Conservation (phyloP, 2,329 filamentous ascomycete species). For the Ceratocystis huliohia region DNA sequence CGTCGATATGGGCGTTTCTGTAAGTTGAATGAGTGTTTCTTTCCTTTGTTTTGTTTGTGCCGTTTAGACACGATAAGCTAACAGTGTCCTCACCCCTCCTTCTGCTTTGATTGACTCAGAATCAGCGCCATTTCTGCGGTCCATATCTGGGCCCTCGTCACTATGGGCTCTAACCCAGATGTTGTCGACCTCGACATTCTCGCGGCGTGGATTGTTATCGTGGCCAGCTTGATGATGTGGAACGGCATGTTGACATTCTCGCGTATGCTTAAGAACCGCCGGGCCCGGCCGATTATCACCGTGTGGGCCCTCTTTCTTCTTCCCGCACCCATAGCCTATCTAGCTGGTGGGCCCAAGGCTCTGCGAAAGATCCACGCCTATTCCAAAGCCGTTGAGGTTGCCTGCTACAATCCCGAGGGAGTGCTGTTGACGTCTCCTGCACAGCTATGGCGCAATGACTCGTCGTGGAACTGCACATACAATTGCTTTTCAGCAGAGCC, state of each 20-base stretch:
- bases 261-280: slow-evolving; percentile 18
- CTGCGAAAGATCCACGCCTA: slow-evolving; percentile 19
- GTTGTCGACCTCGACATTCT: slow-evolving; percentile 19
- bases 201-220: slow-evolving; percentile 18
- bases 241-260: slow-evolving; percentile 20
- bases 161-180: slow-evolving; percentile 15
- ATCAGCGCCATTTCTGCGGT: slow-evolving; percentile 14
- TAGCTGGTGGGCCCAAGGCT: slow-evolving; percentile 18
- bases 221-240: slow-evolving; percentile 17
- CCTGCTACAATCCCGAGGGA: slow-evolving; percentile 16
- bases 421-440: slow-evolving; percentile 15
- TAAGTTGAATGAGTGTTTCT: slow-evolving; percentile 4
- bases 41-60: too few species aligned
- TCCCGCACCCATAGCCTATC: slow-evolving; percentile 19
- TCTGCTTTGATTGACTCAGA: background rate
- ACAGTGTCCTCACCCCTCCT: background rate
- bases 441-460: slow-evolving; percentile 21
- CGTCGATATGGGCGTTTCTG: slow-evolving; percentile 16
- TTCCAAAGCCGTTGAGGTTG: slow-evolving; percentile 17
- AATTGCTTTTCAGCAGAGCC: slow-evolving; percentile 15
- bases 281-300: slow-evolving; percentile 18
- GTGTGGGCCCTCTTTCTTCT: slow-evolving; percentile 18
- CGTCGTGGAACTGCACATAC: slow-evolving; percentile 20
- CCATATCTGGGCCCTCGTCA: slow-evolving; percentile 18
- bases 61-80: background rate